A percentile compares a stretch with the other conserved stretches of the same genome.
Conservation (phyloP, 2,329 filamentous ascomycete genomes). For the Phoma sp. region DNA sequence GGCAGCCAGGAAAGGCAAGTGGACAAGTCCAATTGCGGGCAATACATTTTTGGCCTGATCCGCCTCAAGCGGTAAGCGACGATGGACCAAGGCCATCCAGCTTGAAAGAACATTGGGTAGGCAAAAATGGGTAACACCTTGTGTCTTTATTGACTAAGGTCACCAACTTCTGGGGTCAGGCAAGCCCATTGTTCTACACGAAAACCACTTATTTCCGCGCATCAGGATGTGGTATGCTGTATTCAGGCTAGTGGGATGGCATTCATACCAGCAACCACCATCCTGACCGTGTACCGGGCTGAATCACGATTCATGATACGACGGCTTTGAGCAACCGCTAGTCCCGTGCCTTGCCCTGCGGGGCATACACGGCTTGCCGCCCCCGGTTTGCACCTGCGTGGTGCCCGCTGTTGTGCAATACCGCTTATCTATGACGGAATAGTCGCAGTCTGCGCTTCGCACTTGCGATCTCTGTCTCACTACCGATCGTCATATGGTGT, state of each 20-base stretch:
- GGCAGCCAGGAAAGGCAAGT: slow-evolving; percentile 49
- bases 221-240: too few species aligned
- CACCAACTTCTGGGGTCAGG: too few species aligned
- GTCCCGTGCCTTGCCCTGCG: neutral
- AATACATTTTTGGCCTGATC: slow-evolving; percentile 38
- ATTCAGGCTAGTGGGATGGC: too few species aligned
- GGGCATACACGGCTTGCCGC: neutral
- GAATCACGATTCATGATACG: neutral
- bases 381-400: slow-evolving; percentile 4
- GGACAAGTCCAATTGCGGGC: slow-evolving; percentile 44
- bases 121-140: too few species aligned
- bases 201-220: too few species aligned
- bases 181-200: too few species aligned
- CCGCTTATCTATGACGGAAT: slow-evolving; percentile 15
- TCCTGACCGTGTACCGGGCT: too few species aligned
- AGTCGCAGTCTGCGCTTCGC: neutral
- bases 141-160: too few species aligned
- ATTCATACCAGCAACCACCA: too few species aligned
- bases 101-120: too few species aligned
- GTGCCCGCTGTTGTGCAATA: slow-evolving; percentile 10
- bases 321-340: neutral
- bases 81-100: neutral
- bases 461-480: slow-evolving; percentile 3
- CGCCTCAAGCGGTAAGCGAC: neutral
- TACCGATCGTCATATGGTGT: neutral